These are phyloP conservation scores for Diospyros kaki DNA, from an alignment of 148 eudicot genomes.

Conservation along the genomic window DNA sequence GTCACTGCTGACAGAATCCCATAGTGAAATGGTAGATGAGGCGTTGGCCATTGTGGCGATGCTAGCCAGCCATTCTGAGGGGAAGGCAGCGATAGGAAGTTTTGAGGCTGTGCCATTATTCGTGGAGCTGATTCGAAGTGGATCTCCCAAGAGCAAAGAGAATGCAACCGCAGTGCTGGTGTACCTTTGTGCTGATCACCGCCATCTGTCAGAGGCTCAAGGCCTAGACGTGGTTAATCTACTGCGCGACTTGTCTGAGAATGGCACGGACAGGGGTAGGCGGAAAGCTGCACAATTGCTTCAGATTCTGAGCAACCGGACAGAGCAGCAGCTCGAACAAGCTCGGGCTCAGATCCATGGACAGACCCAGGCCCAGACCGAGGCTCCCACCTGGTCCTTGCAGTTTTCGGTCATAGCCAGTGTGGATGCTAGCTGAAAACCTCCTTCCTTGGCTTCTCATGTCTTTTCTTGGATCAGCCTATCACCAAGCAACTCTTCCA, in stretches of 20 bases:
- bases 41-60: constrained; percentile 13
- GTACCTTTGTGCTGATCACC: constrained; percentile 8
- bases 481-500: neutral
- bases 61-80: constrained; percentile 16
- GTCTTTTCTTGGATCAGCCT: neutral
- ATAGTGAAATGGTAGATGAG: constrained; percentile 14
- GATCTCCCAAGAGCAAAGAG: constrained; percentile 15
- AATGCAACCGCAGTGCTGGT: constrained; percentile 14
- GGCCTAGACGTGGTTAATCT: constrained; percentile 3
- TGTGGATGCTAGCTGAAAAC: constrained; percentile 1
- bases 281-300: constrained; percentile 15
- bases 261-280: constrained; percentile 13
- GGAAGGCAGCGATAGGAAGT: constrained; percentile 9
- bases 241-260: constrained; percentile 10
- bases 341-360: neutral
- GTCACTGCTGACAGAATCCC: constrained; percentile 9
- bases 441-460: neutral
- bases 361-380: neutral
- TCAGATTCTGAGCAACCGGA: neutral
- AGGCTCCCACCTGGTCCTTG: neutral
- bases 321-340: constrained; percentile 8
- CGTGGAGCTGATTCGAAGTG: constrained; percentile 8
- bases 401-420: neutral
- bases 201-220: neutral
- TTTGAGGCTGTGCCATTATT: neutral